Evolutionary conservation across 306 rosid species (phyloP).

Genomic region (Macrotyloma uniflorum): DNA sequence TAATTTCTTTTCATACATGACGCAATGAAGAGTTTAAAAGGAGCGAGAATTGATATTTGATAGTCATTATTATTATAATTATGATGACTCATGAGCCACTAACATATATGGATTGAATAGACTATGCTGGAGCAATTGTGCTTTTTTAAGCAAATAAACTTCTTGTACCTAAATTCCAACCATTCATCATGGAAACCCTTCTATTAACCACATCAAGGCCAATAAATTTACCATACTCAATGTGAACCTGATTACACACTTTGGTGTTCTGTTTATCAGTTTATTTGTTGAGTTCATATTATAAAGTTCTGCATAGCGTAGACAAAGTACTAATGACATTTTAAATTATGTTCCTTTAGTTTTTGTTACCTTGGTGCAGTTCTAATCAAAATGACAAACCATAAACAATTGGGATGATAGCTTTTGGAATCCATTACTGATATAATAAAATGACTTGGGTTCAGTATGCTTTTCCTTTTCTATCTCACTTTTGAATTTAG

Average conservation of each 20-base stretch:
- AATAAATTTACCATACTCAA: background rate
- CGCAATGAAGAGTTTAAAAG: slow-evolving; percentile 72
- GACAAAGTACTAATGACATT: slow-evolving; percentile 13
- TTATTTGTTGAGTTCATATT: background rate
- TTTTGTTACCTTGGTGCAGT: slow-evolving; percentile 1
- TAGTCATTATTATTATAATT: slow-evolving; percentile 38
- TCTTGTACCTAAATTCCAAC: slow-evolving; percentile 51
- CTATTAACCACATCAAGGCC: slow-evolving; percentile 27
- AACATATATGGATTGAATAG: slow-evolving; percentile 46
- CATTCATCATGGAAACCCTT: slow-evolving; percentile 22
- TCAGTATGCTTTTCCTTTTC: slow-evolving; percentile 35
- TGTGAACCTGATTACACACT: slow-evolving; percentile 23
- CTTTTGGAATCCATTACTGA: slow-evolving; percentile 13
- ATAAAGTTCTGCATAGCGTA: background rate
- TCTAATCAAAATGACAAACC: slow-evolving; percentile 15
- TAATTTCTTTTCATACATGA: slow-evolving; percentile 52
- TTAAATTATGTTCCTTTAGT: background rate
- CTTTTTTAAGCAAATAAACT: slow-evolving; percentile 32
- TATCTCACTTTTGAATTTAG: slow-evolving; percentile 33
- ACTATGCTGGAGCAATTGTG: slow-evolving; percentile 34
- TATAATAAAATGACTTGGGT: slow-evolving; percentile 30
- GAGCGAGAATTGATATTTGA: slow-evolving; percentile 41
- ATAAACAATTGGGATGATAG: slow-evolving; percentile 14
- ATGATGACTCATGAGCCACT: slow-evolving; percentile 72
- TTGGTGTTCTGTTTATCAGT: slow-evolving; percentile 17